Evolutionary conservation across 768 basidiomycete species (phyloP), one percentile per base, ranked within the genome.

Genomic region (Rhizopogon salebrosus): DNA sequence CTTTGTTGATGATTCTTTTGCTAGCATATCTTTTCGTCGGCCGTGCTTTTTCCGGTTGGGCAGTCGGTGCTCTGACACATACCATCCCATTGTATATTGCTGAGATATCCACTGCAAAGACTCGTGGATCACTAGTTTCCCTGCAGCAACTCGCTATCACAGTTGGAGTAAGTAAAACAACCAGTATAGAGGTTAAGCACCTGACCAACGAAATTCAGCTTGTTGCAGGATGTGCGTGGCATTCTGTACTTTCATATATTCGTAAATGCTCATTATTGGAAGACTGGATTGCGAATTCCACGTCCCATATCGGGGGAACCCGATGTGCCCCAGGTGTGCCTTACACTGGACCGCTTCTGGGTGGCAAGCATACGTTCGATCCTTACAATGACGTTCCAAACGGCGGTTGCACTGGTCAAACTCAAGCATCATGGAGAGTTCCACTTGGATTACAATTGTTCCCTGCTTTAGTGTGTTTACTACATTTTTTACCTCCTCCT

Each of bases 371-470:
- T 4, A 69, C 60, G 1, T 68, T 69, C 26, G 27, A 67, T 51
- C 58, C 66, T 5, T 59, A 63, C 24, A 53, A 51, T 3, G 67
- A 68, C 16, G 63, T 68, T 26, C 67, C 67, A n/a, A 35, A 48
- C 35, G 64, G 66, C 7, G 66, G 67, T 10, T 68, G 67, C 46
- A 69, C 64, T 20, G 64, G 59, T 31, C 68, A 68, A 36, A 57
- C 51, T 2, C 52, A 68, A 38, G 65, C 67, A 31, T 69, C 66
- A 23, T 68, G 66, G 71, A 68, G 71, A 41, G 20, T 66, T 26
- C 72, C 72, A 4, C 58, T 72, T 24, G 69, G 68, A 6, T 62
- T 70, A 14, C 73, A 75, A 40, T 66, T 72, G 27, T 50, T 75
- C 22, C 74, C 74, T 3, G 70, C 74, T 5, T 34, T 74, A 27